Percentiles rank a stretch among this genome's conserved stretches.
Conservation (phyloP, 2,329 filamentous ascomycete species). For the Neophaeococcomyces aloes region DNA sequence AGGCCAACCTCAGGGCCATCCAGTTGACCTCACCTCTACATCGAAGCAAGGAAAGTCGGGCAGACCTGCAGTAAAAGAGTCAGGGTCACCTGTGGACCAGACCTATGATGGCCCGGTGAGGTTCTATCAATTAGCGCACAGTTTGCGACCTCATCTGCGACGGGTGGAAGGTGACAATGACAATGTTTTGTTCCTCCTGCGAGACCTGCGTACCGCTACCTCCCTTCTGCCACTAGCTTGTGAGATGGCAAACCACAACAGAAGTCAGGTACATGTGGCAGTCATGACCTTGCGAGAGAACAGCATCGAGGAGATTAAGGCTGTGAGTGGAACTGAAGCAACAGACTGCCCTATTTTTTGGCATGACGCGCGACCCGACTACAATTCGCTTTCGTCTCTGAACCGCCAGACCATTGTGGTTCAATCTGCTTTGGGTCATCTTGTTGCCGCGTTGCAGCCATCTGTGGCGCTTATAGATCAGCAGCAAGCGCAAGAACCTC, state of each 20-base stretch:
- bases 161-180: constrained; percentile 40
- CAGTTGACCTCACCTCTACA: not conserved
- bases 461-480: constrained; percentile 66
- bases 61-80: constrained; percentile 18
- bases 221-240: constrained; percentile 73
- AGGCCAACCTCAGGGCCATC: constrained; percentile 1
- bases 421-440: constrained; percentile 56
- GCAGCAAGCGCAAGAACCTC: constrained; percentile 54
- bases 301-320: constrained; percentile 55
- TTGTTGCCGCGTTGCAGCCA: constrained; percentile 64
- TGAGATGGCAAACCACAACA: constrained; percentile 61
- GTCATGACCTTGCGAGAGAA: constrained; percentile 66
- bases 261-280: constrained; percentile 70
- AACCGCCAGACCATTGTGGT: constrained; percentile 56
- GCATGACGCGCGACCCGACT: constrained; percentile 69
- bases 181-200: constrained; percentile 70
- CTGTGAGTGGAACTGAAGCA: constrained; percentile 68
- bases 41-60: constrained; percentile 10
- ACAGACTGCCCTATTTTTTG: constrained; percentile 54
- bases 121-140: constrained; percentile 51
- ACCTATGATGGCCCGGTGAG: constrained; percentile 60
- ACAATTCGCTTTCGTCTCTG: constrained; percentile 57
- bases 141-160: constrained; percentile 8
- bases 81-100: constrained; percentile 25
- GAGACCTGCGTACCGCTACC: constrained; percentile 61